Evolutionary conservation across 192 early-diverging fungal genomes (phyloP).

Genomic region (Mortierella alpina): DNA sequence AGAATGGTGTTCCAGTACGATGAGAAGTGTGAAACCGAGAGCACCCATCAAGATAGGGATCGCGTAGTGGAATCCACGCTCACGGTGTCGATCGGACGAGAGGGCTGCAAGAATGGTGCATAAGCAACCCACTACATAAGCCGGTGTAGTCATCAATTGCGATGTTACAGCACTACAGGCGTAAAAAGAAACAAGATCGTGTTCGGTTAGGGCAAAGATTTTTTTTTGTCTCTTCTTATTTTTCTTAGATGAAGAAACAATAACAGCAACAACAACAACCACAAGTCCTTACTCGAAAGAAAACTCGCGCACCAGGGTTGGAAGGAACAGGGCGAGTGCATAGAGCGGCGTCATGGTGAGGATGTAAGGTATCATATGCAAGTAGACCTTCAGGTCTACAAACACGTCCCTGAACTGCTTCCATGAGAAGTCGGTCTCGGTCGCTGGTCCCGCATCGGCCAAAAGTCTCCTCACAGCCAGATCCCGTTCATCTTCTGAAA

Average conservation of each 20-base stretch:
- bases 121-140: constrained; percentile 52
- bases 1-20: constrained; percentile 24
- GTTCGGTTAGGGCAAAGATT: too few relatives aligned
- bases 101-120: constrained; percentile 17
- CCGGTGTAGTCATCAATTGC: constrained; percentile 57
- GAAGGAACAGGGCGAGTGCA: constrained; percentile 73
- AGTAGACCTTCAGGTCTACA: constrained; percentile 58
- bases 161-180: constrained; percentile 11
- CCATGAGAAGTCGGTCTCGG: constrained; percentile 60
- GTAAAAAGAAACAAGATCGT: too few relatives aligned
- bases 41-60: constrained; percentile 34
- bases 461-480: constrained; percentile 45
- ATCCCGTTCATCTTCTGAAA: constrained; percentile 56
- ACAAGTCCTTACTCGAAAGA: constrained; percentile 54
- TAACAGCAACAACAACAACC: background rate
- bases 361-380: constrained; percentile 68
- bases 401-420: constrained; percentile 57
- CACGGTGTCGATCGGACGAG: constrained; percentile 18
- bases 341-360: constrained; percentile 69
- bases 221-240: too few relatives aligned
- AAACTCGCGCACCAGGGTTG: constrained; percentile 73
- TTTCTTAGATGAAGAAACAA: too few relatives aligned
- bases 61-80: constrained; percentile 59
- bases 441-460: constrained; percentile 58
- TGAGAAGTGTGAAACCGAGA: constrained; percentile 56